A percentile compares a stretch with the other conserved stretches of the same genome.
These are phyloP conservation scores for Scutellaria baicalensis DNA, from an alignment of 257 asterid species.

Conservation along the genomic window DNA sequence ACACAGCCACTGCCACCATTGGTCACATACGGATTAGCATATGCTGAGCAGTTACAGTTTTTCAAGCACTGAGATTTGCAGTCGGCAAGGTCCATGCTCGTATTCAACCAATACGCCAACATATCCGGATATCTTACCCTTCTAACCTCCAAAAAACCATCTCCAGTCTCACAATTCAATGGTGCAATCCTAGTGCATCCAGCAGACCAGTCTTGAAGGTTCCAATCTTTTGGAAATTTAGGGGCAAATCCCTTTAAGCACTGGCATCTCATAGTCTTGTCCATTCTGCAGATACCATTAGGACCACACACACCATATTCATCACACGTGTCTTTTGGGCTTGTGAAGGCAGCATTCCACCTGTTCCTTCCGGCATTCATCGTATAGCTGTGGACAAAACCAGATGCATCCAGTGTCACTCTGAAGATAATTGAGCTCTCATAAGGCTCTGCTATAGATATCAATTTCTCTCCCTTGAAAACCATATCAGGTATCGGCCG, in stretches of 20 bases:
- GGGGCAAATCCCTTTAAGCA: constrained; percentile 14
- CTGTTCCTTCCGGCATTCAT: constrained; percentile 7
- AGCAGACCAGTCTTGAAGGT: constrained; percentile 8
- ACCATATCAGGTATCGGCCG: not conserved
- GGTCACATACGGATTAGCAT: constrained; percentile 14
- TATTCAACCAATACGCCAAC: not conserved
- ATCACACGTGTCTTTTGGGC: not conserved
- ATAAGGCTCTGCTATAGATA: not conserved
- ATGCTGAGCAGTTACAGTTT: constrained; percentile 19
- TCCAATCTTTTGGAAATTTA: not conserved
- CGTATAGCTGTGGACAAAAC: not conserved
- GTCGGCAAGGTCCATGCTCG: constrained; percentile 11
- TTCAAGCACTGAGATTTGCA: constrained; percentile 14
- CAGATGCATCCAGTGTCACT: not conserved
- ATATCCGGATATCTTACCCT: constrained; percentile 18
- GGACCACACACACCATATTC: constrained; percentile 22
- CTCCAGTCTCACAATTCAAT: not conserved
- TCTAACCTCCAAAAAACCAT: constrained; percentile 13
- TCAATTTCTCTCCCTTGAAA: not conserved
- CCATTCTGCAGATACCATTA: constrained; percentile 8
- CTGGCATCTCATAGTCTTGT: not conserved
- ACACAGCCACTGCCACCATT: constrained; percentile 13
- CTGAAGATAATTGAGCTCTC: not conserved
- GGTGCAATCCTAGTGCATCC: constrained; percentile 18
- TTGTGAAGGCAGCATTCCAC: not conserved